phyloP scores from a whole-genome alignment of 73 alveolate genomes.

The Paramecium bursaria region DNA sequence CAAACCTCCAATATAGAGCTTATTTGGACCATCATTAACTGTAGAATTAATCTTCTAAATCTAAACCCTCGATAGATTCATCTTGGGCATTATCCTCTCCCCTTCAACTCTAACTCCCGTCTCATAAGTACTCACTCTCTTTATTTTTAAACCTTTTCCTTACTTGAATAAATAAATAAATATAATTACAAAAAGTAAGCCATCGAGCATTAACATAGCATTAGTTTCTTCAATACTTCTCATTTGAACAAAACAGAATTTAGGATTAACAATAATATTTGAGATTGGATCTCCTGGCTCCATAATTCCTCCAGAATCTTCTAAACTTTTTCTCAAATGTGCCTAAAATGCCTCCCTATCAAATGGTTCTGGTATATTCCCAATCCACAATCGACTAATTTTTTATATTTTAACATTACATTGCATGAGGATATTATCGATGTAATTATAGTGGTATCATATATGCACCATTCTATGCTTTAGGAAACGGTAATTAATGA shows the following conservation, averaged over 20 bases:
- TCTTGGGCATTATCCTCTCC: conserved; percentile 35
- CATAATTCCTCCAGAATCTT: background rate
- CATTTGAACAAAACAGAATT: conserved; percentile 49
- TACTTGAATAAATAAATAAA: background rate
- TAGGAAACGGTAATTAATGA: too few relatives aligned
- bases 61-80: background rate
- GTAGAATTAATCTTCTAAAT: background rate
- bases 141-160: conserved; percentile 33
- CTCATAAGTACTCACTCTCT: conserved; percentile 40
- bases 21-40: background rate
- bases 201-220: conserved; percentile 27
- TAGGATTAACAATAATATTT: background rate
- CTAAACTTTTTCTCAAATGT: conserved; percentile 3
- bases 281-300: conserved; percentile 55
- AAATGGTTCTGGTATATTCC: conserved; percentile 41
- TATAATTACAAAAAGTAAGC: background rate
- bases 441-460: conserved; percentile 36
- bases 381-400: conserved; percentile 43
- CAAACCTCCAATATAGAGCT: conserved; percentile 19
- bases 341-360: conserved; percentile 28
- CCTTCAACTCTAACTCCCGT: conserved; percentile 34
- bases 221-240: conserved; percentile 53
- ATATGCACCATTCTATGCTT: conserved; percentile 49
- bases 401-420: conserved; percentile 3
- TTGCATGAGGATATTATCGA: conserved; percentile 47